Percentiles rank a stretch among this genome's conserved stretches.
Evolutionary conservation across 495 filamentous ascomycete species (phyloP).

Genomic region (Penicillium odoratum): DNA sequence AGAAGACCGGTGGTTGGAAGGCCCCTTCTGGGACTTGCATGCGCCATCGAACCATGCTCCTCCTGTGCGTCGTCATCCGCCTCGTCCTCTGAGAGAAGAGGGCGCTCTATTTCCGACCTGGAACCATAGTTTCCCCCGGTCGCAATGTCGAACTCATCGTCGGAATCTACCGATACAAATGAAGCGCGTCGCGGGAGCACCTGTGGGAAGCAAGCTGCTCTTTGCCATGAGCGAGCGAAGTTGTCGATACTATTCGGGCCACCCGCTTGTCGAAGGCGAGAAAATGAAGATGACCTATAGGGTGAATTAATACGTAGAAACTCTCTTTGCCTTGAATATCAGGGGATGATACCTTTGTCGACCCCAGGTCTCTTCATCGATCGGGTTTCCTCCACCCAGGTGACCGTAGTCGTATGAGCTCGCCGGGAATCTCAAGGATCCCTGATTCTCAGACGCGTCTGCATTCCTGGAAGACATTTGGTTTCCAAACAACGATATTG

Average conservation of each 20-base stretch:
- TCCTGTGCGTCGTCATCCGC: constrained; percentile 18
- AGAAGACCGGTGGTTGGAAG: constrained; percentile 25
- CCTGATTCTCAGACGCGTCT: constrained; percentile 10
- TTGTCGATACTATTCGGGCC: constrained; percentile 93
- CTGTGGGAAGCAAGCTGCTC: constrained; percentile 86
- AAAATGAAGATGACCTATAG: constrained; percentile 61
- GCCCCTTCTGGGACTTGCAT: constrained; percentile 16
- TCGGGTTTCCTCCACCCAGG: constrained; percentile 13
- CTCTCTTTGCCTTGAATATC: background rate
- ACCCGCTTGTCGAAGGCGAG: constrained; percentile 76
- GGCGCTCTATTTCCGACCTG: constrained; percentile 29
- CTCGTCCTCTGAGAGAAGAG: constrained; percentile 29
- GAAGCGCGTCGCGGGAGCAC: constrained; percentile 73
- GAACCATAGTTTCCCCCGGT: constrained; percentile 25
- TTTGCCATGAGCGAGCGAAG: constrained; percentile 91
- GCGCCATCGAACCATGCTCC: background rate
- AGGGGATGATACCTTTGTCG: constrained; percentile 19
- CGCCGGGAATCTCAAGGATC: constrained; percentile 15
- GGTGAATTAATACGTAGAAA: background rate
- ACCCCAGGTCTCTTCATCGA: constrained; percentile 19
- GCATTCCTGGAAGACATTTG: constrained; percentile 17
- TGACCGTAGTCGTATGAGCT: constrained; percentile 24
- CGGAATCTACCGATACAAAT: constrained; percentile 58
- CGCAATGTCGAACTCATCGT: constrained; percentile 43
- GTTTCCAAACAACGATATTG: background rate